phyloP scores from a whole-genome alignment of 2,329 filamentous ascomycete species.

The Aspergillus hortae region DNA sequence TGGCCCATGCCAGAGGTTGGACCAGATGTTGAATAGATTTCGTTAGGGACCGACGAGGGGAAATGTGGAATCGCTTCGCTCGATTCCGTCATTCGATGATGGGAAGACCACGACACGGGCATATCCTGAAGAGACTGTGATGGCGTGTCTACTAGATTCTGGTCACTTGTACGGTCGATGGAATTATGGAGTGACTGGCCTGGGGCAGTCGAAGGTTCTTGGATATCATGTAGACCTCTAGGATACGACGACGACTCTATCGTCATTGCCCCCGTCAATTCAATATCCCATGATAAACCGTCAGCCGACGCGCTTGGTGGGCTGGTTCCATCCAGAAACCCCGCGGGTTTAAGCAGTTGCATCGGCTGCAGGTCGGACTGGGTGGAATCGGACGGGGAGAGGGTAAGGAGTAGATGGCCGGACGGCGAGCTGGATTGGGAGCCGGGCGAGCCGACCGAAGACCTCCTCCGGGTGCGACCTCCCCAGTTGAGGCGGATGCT shows the following conservation, averaged over 20 bases:
- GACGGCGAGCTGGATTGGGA: constrained; percentile 25
- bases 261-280: constrained; percentile 9
- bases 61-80: constrained; percentile 16
- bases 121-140: constrained; percentile 15
- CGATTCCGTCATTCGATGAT: constrained; percentile 9
- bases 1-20: constrained; percentile 22
- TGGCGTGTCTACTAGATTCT: constrained; percentile 20
- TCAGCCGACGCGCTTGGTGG: constrained; percentile 6
- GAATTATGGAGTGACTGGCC: constrained; percentile 13
- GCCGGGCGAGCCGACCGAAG: constrained; percentile 35
- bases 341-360: constrained; percentile 4
- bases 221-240: constrained; percentile 20
- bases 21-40: constrained; percentile 20
- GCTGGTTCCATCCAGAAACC: constrained; percentile 5
- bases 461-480: constrained; percentile 62
- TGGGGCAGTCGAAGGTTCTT: constrained; percentile 17
- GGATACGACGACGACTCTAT: constrained; percentile 16
- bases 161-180: constrained; percentile 15
- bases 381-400: constrained; percentile 10
- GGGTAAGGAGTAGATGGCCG: constrained; percentile 12
- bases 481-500: constrained; percentile 79
- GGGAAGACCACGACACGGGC: constrained; percentile 19
- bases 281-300: constrained; percentile 13
- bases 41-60: constrained; percentile 15
- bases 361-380: constrained; percentile 6